A percentile compares a stretch with the other conserved stretches of the same genome.
phyloP scores from a whole-genome alignment of 2,329 filamentous ascomycete genomes.

The Cladosporium sp. region DNA sequence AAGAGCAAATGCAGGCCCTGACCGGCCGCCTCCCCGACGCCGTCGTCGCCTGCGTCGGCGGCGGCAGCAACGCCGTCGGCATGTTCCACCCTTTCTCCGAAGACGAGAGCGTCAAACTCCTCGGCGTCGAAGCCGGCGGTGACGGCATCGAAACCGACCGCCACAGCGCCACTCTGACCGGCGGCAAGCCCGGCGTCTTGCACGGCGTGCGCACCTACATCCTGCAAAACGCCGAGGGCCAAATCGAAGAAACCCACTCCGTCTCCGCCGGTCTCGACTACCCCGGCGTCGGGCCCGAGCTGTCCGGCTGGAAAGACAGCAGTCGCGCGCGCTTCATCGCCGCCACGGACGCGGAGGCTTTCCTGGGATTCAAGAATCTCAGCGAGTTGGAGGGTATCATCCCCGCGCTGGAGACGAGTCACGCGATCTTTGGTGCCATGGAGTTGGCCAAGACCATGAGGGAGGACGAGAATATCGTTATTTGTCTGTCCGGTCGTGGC shows the following conservation, averaged over 20 bases:
- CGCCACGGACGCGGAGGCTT: slow-evolving; percentile 87
- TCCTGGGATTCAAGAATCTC: slow-evolving; percentile 79
- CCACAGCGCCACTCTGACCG: slow-evolving; percentile 83
- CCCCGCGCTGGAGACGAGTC: slow-evolving; percentile 87
- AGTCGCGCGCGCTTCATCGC: slow-evolving; percentile 82
- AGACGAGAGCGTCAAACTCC: slow-evolving; percentile 77
- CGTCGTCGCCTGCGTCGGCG: slow-evolving; percentile 93
- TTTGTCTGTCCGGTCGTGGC: slow-evolving; percentile 87
- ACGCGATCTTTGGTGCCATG: slow-evolving; percentile 85
- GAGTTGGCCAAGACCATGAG: slow-evolving; percentile 90
- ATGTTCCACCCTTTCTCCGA: slow-evolving; percentile 98
- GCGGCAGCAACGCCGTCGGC: slow-evolving; percentile 89
- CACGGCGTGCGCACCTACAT: slow-evolving; percentile 97
- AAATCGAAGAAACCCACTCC: slow-evolving; percentile 93
- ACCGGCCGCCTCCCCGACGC: slow-evolving; percentile 89
- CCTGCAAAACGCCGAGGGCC: slow-evolving; percentile 85
- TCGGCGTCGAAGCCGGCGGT: slow-evolving; percentile 93
- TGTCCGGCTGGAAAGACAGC: slow-evolving; percentile 88
- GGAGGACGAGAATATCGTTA: slow-evolving; percentile 84
- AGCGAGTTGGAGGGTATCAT: slow-evolving; percentile 94
- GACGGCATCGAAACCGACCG: slow-evolving; percentile 82
- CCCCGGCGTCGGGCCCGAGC: slow-evolving; percentile 90
- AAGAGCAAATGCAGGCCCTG: slow-evolving; percentile 80
- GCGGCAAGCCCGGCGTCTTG: slow-evolving; percentile 84
- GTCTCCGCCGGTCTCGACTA: slow-evolving; percentile 96